Evolutionary conservation across 1,139 yeast genomes (phyloP), one percentile per base, ranked within the genome.

Genomic region (Debaryomyces fabryi): DNA sequence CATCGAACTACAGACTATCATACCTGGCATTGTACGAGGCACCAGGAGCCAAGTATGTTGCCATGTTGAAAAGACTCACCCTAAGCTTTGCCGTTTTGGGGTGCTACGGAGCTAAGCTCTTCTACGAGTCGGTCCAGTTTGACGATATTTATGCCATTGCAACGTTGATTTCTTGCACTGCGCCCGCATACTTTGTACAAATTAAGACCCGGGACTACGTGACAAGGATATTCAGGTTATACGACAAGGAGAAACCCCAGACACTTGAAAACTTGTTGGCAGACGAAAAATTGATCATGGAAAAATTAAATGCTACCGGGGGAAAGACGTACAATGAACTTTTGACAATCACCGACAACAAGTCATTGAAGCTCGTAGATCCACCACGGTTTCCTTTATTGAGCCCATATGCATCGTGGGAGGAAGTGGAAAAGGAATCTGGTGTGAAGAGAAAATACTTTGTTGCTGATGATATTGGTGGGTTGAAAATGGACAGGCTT

Each of bases 401-500:
- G 38, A 48, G 67, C n/a, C 87, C 91, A 0, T 85, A 83, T 71
- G 75, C 80, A 27, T 79, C 83, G 44, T 83, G 93, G 86, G 71
- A 77, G 41, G 78, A 78, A 39, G 59, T 56, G 12, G 78, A 76
- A 34, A 61, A 67, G 5, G 67, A 71, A 21, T 60, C 71, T 1
- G 69, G 72, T 0, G 54, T 62, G 40, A 68, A 58, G 49, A 69
- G 74, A 52, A 68, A 71, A 33, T 82, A 75, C 63, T 86, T 83
- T 57, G 79, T 88, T 3, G 81, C 78, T 7, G 96, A 88, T 59
- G 86, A 88, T 54, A 74, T 86, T 40, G 95, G 96, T 2, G 96
- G 96, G 1, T 70, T 86, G 60, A 82, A 82, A 55, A 88, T 88
- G 96, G 96, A 88, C 58, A 71, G 96, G 48, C 63, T 88, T 4